Base-by-base conservation (phyloP, 805 yeast species). In the Blastobotrys terrestris region DNA sequence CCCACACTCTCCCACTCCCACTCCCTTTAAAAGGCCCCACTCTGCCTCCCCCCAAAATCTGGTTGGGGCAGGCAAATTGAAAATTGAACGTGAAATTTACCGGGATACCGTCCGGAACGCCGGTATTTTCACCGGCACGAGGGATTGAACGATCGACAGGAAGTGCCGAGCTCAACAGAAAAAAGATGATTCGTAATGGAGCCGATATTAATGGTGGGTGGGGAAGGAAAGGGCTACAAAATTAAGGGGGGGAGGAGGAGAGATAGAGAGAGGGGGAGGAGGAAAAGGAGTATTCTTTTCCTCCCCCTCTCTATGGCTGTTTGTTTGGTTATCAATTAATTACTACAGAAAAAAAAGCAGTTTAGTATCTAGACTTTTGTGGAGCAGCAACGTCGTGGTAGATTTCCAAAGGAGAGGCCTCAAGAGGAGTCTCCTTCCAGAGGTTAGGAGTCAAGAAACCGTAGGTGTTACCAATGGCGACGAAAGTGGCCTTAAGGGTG, bases 391-490 rank as follows among this genome's bases (percentile, higher is more conserved):
- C 63, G 59, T 69, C 68, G 65, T 66, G 63, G 83, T 85, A 91
- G 72, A 85, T 83, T 72, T 94, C 99, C 77, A 94, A 81, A 75
- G 99, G 99, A 73, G 96, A 87, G 67, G 87, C 80, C 72, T 83
- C 81, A 73, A 91, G 83, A 63, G 87, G 81, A 71, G 83, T 82
- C 69, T 83, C 87, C 69, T 79, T 79, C 99, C 99, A 94, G 78
- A 94, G 83, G 96, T 91, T 87, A 74, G 99, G 99, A 77, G 99
- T 94, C 80, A 94, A 86, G 98, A 91, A 94, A 81, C 95, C 97
- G 89, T 94, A 94, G 68, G 99, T 89, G 96, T 91, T 92, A 82
- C 97, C 97, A 72, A 94, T 86, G 72, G 99, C 99, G 78, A 85
- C 91, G 83, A 94, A 94, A 72, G 97, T 88, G 73, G 99, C 99